Evolutionary conservation across 192 early-diverging fungal species (phyloP).

Genomic region (Rhizophagus sp.): DNA sequence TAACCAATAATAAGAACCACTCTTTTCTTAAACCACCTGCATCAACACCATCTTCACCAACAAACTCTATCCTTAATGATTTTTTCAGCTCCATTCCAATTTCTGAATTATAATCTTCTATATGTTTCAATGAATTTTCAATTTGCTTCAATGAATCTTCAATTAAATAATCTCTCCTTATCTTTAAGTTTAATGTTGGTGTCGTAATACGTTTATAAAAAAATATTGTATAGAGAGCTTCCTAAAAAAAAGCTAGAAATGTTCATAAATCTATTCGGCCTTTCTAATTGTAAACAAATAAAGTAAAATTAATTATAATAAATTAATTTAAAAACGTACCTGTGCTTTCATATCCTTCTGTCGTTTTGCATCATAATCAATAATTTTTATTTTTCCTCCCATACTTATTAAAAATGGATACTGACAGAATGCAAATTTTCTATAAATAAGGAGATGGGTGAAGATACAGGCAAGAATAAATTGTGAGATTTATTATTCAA

Average conservation of each 20-base stretch:
- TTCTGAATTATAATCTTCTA: conserved; percentile 46
- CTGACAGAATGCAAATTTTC: conserved; percentile 80
- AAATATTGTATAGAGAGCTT: conserved; percentile 61
- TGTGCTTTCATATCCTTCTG: conserved; percentile 74
- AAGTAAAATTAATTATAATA: background rate
- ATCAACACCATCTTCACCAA: conserved; percentile 93
- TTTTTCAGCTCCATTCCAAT: conserved; percentile 87
- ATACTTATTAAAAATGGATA: conserved; percentile 81
- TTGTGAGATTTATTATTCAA: background rate
- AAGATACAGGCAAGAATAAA: background rate
- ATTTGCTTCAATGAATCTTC: conserved; percentile 78
- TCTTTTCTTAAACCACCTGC: conserved; percentile 97
- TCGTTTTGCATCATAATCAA: conserved; percentile 74
- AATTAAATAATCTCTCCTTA: conserved; percentile 66
- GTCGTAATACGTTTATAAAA: conserved; percentile 52
- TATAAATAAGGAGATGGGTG: conserved; percentile 23
- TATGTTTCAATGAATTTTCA: conserved; percentile 59
- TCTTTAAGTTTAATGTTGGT: conserved; percentile 60
- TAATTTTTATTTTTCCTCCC: conserved; percentile 73
- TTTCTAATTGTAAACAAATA: conserved; percentile 29
- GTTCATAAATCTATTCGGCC: conserved; percentile 16
- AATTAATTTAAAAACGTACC: background rate
- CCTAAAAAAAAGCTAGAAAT: conserved; percentile 35
- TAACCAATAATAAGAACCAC: conserved; percentile 92
- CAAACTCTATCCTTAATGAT: conserved; percentile 87